Base-by-base conservation (phyloP, 768 basidiomycete genomes). In the Phanerochaete sordida region DNA sequence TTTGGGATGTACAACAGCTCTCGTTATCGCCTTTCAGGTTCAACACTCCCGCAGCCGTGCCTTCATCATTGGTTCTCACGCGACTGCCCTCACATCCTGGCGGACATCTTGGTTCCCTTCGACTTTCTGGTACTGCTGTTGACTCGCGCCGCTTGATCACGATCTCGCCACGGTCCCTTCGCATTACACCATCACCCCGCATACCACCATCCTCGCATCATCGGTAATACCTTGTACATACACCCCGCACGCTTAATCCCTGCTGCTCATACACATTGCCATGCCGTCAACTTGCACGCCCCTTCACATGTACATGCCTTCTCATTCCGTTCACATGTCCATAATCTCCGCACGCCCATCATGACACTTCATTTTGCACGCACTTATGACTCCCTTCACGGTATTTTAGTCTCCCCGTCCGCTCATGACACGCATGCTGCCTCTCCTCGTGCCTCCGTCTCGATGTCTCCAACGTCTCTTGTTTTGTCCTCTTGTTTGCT, bases 81-180 rank as follows among this genome's bases (percentile, higher is more conserved):
- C 50, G 11, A 12, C 47, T 26, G 24, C 16, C 26, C 28, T 23
- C 31, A 23, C 33, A 33, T 52, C n/a, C 31, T 21, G 2, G 26
- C 21, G 26, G 30, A 33, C 51, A 30, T 37, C 33, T 30, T 37
- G 33, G 53, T 49, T 39, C 57, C 13, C 39, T 19, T 4, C 33
- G 33, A 35, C 33, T 35, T 35, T 13, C 13, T 35, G 33, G 7
- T 4, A 19, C 39, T 43, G 11, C 19, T 43, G 11, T 12, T 19
- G 39, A 9, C 60, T 59, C 63, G 64, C 66, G 66, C 62, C 60
- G 49, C 35, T 39, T 24, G 33, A 24, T 54, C 26, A 24, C 23
- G 5, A 6, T 48, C 33, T 9, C 13, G 9, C 30, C 31, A 19
- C 31, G 27, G 30, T 19, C n/a, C 13, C 50, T 16, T 49, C 50